Conservation (phyloP, 129 eudicot genomes). For the Lonicera japonica region DNA sequence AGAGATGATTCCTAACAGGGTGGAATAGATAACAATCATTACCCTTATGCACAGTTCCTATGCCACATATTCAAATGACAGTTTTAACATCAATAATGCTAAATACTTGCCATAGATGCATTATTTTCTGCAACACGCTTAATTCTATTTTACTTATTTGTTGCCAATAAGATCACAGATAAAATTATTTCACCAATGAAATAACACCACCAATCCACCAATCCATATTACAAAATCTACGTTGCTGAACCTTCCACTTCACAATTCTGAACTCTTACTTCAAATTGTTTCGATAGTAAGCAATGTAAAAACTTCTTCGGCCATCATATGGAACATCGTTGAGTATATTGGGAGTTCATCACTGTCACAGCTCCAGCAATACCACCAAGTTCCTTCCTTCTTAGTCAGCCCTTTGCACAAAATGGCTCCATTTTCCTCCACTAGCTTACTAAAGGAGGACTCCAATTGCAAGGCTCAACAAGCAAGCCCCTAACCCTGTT, state of each 20-base stretch:
- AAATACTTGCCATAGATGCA: too few relatives aligned
- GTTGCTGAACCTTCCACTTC: constrained; percentile 27
- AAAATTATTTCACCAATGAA: too few relatives aligned
- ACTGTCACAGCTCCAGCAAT: constrained; percentile 20
- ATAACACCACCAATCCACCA: too few relatives aligned
- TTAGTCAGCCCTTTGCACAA: constrained; percentile 54
- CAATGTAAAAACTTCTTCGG: constrained; percentile 20
- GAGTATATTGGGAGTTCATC: constrained; percentile 31
- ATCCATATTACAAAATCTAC: constrained; percentile 34
- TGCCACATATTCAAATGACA: too few relatives aligned
- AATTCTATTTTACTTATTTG: too few relatives aligned
- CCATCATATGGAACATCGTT: constrained; percentile 47
- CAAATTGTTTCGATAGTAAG: neutral
- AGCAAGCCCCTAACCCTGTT: constrained; percentile 42
- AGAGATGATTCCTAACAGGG: too few relatives aligned
- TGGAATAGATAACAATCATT: too few relatives aligned
- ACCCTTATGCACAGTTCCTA: too few relatives aligned
- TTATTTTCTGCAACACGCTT: too few relatives aligned
- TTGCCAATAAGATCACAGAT: too few relatives aligned
- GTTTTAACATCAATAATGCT: too few relatives aligned
- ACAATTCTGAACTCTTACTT: constrained; percentile 15
- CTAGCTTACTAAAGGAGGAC: constrained; percentile 29
- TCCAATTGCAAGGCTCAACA: constrained; percentile 45
- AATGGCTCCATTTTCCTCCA: constrained; percentile 19
- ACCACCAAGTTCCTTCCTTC: constrained; percentile 30